Conservation (phyloP, 306 rosid genomes). For the Prunus armeniaca region DNA sequence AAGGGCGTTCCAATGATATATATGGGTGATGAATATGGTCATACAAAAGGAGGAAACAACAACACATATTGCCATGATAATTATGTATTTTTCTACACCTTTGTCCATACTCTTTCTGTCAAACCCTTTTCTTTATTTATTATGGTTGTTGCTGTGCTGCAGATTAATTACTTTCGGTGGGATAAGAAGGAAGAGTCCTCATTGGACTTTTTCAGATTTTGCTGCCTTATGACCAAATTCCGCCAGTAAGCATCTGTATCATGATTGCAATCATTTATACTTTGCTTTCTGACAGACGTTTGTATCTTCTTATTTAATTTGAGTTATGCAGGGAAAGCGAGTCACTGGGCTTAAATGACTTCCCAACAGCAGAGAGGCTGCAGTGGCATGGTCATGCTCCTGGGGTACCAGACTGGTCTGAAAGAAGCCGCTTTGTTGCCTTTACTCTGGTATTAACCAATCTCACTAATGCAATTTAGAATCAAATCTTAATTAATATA, state of each 20-base stretch:
- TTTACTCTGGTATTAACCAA: slow-evolving; percentile 58
- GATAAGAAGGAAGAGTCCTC: slow-evolving; percentile 80
- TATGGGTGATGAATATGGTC: slow-evolving; percentile 99
- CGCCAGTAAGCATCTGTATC: slow-evolving; percentile 51
- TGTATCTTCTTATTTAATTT: slow-evolving; percentile 2
- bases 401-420: slow-evolving; percentile 80
- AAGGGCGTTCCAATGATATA: slow-evolving; percentile 96
- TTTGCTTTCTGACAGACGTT: slow-evolving; percentile 3
- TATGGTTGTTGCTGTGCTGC: slow-evolving; percentile 28
- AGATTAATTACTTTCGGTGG: slow-evolving; percentile 91
- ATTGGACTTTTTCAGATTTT: slow-evolving; percentile 78
- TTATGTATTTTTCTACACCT: slow-evolving; percentile 51
- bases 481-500: neutral
- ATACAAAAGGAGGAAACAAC: slow-evolving; percentile 98
- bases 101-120: slow-evolving; percentile 11
- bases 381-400: slow-evolving; percentile 97
- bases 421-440: slow-evolving; percentile 87
- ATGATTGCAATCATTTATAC: neutral
- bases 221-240: slow-evolving; percentile 72
- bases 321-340: slow-evolving; percentile 71
- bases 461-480: neutral
- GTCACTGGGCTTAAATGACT: slow-evolving; percentile 76
- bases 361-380: slow-evolving; percentile 84
- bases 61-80: slow-evolving; percentile 97
- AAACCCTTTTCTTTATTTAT: slow-evolving; percentile 16